Base-by-base conservation (phyloP, 1,284 basidiomycete genomes). In the Singerocomus rubriflavus region DNA sequence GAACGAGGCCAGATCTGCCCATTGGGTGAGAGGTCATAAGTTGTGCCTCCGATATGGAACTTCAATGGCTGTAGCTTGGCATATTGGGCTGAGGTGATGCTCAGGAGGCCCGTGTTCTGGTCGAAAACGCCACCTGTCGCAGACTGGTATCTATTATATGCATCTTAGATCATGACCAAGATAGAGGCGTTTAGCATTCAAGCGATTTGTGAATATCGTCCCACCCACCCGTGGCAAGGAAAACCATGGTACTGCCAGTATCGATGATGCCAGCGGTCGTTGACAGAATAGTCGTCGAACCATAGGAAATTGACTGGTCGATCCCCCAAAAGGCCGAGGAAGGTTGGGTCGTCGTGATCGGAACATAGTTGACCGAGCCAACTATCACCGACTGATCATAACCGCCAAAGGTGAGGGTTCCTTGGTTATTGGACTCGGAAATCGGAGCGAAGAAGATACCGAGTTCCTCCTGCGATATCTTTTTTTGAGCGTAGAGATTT, bases 251-350 rank as follows among this genome's bases (percentile, higher is more conserved):
- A n/a, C 74, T 84, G 41, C 81, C 80, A 8, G 79, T 50, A 17
- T 57, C 56, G 26, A 58, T 25, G 16, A 57, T 27, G 6, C 58
- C 58, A 29, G 74, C 66, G 9, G 73, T 67, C 4, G 56, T 52
- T 5, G 60, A 50, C 47, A 81, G 58, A 38, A 82, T 68, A 0
- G 58, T 54, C 9, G 64, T 61, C 3, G 52, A 32, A 39, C 75
- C 79, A 54, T 81, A 82, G 2, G 62, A 57, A 50, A 82, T 58
- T 36, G 67, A 66, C 63, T 79, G 75, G 54, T 82, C 70, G 50
- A 83, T 77, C 21, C 80, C 80, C 79, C 78, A 81, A 61, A 72
- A 82, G 4, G 55, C 25, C 41, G 68, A 72, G 1, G 78, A 74
- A 11, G 75, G 75, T 0, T 61, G 66, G 4, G 73, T 78, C 17